Evolutionary conservation across 352 stramenopile genomes (phyloP), one percentile per base, ranked within the genome.

Genomic region (Globisporangium lucens): DNA sequence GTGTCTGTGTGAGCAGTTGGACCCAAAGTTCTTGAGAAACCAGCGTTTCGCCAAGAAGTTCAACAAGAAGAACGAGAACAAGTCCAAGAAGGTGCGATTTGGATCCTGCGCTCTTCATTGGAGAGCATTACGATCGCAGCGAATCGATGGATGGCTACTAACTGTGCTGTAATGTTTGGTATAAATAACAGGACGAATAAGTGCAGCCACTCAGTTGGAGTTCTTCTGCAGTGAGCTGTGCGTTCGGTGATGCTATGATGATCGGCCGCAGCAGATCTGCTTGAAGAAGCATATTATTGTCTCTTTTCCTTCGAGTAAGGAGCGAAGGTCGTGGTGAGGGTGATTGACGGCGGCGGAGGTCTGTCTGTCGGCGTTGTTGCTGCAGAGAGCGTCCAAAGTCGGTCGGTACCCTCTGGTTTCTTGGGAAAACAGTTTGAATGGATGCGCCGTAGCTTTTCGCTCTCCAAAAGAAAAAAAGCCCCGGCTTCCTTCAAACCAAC

Each of bases 11-110:
- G 8, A 70, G 67, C 66, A 95, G 80, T 94, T 98, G 74, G 96
- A 99, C 87, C 96, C 96, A 62, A 99, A 99, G 82, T 99, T 99
- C 82, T 80, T 99, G 71, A 86, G 95, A 70, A 99, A 99, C 85
- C 96, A 98, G 77, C 97, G 97, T 81, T 99, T 97, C 88, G 95
- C 94, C 73, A 99, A 99, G 90, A 99, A 98, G 87, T 98, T 95
- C 82, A 98, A 98, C 87, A 95, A 94, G 78, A 94, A 93, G 81
- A 78, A 94, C 75, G 75, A 75, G 67, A 87, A 88, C 67, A 79
- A 78, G 73, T 79, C 78, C 65, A 85, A 83, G 67, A 87, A 89
- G 78, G 76, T 85, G 71, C 24, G 24, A 24, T 24, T 24, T 24
- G 24, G 24, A 24, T 24, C 24, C 24, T 24, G 24, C 24, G 24